Evolutionary conservation across 106 monocot genomes (phyloP).

Genomic region (Dendrobium chrysotoxum): DNA sequence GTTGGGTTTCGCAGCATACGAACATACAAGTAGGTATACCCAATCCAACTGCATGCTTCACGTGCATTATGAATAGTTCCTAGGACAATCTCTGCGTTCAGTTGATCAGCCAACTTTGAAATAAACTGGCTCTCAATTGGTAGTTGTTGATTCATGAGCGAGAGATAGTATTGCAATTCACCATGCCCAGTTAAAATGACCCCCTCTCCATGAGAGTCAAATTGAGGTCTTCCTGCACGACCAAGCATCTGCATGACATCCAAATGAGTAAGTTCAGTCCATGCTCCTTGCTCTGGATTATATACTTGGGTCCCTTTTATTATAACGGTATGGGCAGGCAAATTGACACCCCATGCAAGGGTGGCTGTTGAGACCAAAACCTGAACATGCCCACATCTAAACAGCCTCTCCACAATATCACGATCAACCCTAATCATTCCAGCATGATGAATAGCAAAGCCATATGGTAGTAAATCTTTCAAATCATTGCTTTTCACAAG

Average conservation of each 20-base stretch:
- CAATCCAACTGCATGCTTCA: conserved; percentile 94
- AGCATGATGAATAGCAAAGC: conserved; percentile 98
- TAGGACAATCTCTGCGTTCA: conserved; percentile 98
- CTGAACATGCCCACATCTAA: conserved; percentile 87
- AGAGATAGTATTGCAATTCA: conserved; percentile 88
- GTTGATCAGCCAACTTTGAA: conserved; percentile 91
- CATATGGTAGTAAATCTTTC: conserved; percentile 91
- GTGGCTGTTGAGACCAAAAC: conserved; percentile 97
- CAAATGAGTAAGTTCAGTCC: conserved; percentile 92
- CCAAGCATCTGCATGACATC: conserved; percentile 99
- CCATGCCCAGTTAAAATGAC: conserved; percentile 89
- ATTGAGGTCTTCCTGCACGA: conserved; percentile 95
- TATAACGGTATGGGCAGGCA: conserved; percentile 95
- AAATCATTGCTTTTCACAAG: conserved; percentile 90
- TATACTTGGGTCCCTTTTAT: conserved; percentile 98
- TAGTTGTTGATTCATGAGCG: conserved; percentile 95
- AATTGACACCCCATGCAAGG: conserved; percentile 96
- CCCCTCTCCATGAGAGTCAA: conserved; percentile 92
- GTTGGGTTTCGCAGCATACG: conserved; percentile 90
- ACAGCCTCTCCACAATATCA: conserved; percentile 83
- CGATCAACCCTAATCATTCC: conserved; percentile 88
- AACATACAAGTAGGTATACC: conserved; percentile 89
- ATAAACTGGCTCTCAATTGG: conserved; percentile 98
- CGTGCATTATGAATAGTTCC: conserved; percentile 96
- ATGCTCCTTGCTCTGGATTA: conserved; percentile 92